These are phyloP conservation scores for Ustilago loliicola DNA, from an alignment of 1,284 basidiomycete species.

Conservation along the genomic window DNA sequence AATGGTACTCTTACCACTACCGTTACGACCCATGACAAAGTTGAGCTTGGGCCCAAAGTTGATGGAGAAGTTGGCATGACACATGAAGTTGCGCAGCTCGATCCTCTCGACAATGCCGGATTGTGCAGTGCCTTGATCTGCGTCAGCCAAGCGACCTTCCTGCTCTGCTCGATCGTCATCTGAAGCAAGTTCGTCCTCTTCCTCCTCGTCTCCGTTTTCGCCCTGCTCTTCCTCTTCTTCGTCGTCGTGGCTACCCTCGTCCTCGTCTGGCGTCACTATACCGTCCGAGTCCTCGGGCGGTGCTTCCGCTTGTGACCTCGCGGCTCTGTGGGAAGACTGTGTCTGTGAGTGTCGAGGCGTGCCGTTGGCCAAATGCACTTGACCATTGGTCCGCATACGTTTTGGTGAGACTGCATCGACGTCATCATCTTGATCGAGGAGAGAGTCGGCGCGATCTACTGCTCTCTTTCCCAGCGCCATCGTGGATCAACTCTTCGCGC, in stretches of 20 bases:
- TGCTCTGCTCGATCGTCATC: constrained; percentile 36
- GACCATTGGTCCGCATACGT: constrained; percentile 25
- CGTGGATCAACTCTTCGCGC: background rate
- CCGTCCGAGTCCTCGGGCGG: constrained; percentile 73
- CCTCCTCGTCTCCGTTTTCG: constrained; percentile 25
- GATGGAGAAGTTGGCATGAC: constrained; percentile 83
- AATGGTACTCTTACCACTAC: constrained; percentile 87
- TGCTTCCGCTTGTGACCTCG: constrained; percentile 8
- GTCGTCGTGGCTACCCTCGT: constrained; percentile 9
- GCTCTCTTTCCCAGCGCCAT: constrained; percentile 41
- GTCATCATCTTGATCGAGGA: constrained; percentile 30
- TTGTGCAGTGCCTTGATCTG: constrained; percentile 33
- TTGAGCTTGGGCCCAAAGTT: constrained; percentile 91
- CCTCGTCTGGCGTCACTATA: constrained; percentile 72
- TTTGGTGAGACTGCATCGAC: constrained; percentile 38
- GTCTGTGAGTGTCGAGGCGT: constrained; percentile 11
- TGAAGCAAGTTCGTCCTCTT: constrained; percentile 37
- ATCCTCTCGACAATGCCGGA: constrained; percentile 88
- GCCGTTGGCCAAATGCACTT: background rate
- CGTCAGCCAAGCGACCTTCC: constrained; percentile 26
- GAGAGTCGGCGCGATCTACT: constrained; percentile 14
- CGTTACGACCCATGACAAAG: constrained; percentile 89
- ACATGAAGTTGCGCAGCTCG: constrained; percentile 95
- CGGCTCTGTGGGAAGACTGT: background rate
- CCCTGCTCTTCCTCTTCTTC: constrained; percentile 28